A percentile compares a stretch with the other conserved stretches of the same genome.
Evolutionary conservation across 2,329 filamentous ascomycete genomes (phyloP).

Genomic region (Sarocladium oryzae): DNA sequence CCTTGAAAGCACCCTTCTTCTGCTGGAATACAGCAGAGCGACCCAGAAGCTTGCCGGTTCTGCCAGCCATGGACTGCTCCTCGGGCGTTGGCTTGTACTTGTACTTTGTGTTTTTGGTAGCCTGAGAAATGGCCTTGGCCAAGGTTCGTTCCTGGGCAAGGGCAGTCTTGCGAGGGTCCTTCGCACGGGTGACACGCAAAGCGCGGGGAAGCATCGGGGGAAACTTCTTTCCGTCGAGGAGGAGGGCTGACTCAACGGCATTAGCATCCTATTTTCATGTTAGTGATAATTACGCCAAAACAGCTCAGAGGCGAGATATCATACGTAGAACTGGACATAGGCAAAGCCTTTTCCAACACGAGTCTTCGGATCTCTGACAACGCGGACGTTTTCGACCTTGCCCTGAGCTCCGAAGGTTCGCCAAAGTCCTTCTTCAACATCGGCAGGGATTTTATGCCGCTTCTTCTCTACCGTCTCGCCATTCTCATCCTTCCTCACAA

Average conservation of each 20-base stretch:
- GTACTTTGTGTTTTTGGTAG: conserved; percentile 47
- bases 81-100: conserved; percentile 64
- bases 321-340: conserved; percentile 86
- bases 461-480: conserved; percentile 65
- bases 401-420: conserved; percentile 68
- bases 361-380: conserved; percentile 82
- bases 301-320: conserved; percentile 16
- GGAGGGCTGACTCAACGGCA: conserved; percentile 81
- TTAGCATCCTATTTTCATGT: conserved; percentile 60
- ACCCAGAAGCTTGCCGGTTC: conserved; percentile 68
- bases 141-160: conserved; percentile 32
- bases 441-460: conserved; percentile 67
- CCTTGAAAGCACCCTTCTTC: conserved; percentile 11
- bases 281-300: conserved; percentile 15
- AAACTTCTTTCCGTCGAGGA: conserved; percentile 85
- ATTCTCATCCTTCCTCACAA: conserved; percentile 57
- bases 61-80: conserved; percentile 64
- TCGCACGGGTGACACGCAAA: conserved; percentile 80
- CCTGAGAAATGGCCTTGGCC: conserved; percentile 28
- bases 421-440: conserved; percentile 92
- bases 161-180: conserved; percentile 58
- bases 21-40: conserved; percentile 34
- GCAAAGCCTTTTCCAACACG: conserved; percentile 95
- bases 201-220: conserved; percentile 88
- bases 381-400: conserved; percentile 85